Conservation (phyloP, 2,329 filamentous ascomycete species). For the Geosmithia morbida region DNA sequence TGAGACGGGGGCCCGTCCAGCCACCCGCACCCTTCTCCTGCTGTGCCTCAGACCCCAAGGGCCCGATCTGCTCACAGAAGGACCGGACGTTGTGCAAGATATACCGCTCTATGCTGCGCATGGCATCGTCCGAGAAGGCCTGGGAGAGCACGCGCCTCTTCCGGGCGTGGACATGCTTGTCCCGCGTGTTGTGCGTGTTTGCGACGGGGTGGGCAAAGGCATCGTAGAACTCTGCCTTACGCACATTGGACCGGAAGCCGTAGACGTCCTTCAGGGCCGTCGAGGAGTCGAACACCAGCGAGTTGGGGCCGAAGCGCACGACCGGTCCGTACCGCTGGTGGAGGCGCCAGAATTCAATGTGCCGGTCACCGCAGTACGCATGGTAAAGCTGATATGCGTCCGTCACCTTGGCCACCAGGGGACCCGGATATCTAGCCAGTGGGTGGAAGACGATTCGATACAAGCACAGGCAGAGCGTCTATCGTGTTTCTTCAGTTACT, state of each 20-base stretch:
- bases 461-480: constrained; percentile 27
- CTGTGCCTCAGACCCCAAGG: constrained; percentile 6
- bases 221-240: constrained; percentile 60
- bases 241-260: constrained; percentile 46
- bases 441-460: constrained; percentile 52
- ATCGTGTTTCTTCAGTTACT: not conserved
- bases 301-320: constrained; percentile 69
- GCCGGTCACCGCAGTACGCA: constrained; percentile 59
- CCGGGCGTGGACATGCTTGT: constrained; percentile 53
- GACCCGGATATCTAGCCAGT: constrained; percentile 49
- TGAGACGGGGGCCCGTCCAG: constrained; percentile 45
- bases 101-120: constrained; percentile 54
- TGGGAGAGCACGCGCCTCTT: constrained; percentile 60
- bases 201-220: constrained; percentile 56
- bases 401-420: constrained; percentile 48
- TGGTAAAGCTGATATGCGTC: constrained; percentile 56
- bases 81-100: constrained; percentile 52
- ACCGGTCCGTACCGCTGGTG: constrained; percentile 57
- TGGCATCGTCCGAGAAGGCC: constrained; percentile 52
- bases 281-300: constrained; percentile 61
- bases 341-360: constrained; percentile 56
- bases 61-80: constrained; percentile 45
- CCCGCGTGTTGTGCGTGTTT: constrained; percentile 60
- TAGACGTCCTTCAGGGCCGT: constrained; percentile 54
- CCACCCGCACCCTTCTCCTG: constrained; percentile 10